Base-by-base conservation (phyloP, 352 stramenopile species). In the Globisporangium radiosum region DNA sequence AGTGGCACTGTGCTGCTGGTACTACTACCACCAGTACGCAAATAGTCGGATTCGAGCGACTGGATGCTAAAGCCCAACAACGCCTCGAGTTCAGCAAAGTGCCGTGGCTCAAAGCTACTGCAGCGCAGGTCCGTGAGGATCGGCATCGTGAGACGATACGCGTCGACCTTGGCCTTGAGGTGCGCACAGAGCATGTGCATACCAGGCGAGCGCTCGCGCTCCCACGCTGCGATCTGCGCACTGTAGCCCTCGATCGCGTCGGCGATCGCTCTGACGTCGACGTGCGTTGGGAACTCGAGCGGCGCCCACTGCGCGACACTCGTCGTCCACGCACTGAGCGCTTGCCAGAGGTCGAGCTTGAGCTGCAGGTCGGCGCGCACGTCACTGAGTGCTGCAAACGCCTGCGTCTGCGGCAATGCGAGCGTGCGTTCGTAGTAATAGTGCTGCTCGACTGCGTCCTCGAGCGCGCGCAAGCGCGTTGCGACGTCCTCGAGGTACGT, bases 311-410 rank as follows among this genome's bases (percentile, higher is more conserved):
- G 38, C 14, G 56, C 69, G 19, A 69, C 73, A 44, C 60, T 76
- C 9, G 39, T 50, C 58, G 56, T 76, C 90, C 90, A 97, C 52
- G 81, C 73, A n/a, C 69, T 50, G 33, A 85, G 62, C 5, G 77
- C 76, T 40, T 78, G 83, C 90, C 90, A 97, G 40, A 97, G 69
- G 2, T 85, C 69, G 3, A 74, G 72, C 69, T 97, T 97, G 17
- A 96, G 56, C 47, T 47, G 55, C 2, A 97, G 67, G 63, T 97
- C 88, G 0, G 54, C 57, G 51, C 76, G 74, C 2, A 96, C 65
- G 33, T 87, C 73, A 1, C 77, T 71, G n/a, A 97, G 58, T 33
- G 85, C 76, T 47, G 97, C 87, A 54, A 94, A 96, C 19, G 90
- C 90, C 13, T 72, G 77, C 14, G 65, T 81, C 40, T 78, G 65